Evolutionary conservation across 2,329 filamentous ascomycete genomes (phyloP), one percentile per base, ranked within the genome.

Genomic region (Coleophoma cylindrospora): DNA sequence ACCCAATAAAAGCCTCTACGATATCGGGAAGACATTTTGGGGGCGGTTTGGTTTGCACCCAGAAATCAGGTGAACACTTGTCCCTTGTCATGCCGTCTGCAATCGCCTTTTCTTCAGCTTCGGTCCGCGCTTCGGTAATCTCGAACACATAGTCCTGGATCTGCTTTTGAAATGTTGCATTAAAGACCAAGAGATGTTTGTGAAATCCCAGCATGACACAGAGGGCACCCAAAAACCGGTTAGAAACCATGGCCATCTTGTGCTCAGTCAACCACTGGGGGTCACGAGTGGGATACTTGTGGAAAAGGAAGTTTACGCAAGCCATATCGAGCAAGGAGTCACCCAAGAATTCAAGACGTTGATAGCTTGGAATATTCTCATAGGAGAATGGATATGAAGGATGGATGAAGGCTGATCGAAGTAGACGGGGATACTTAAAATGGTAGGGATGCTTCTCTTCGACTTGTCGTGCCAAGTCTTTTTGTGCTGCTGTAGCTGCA

Each of bases 211-310:
- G 77, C 44, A 81, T 78, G 3, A 95, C 89, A 52, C 87, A 87
- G 3, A 97, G 74, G 15, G 84, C 89, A 1, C 88, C 90, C 1
- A 96, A 77, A 63, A 97, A 99, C 53, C 91, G 91, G 70, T 99
- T 99, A 48, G 89, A 94, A 0, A 94, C 91, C 89, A 99, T 96
- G n/a, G 91, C 90, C 84, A 95, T 96, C 71, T 97, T 97, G 75
- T 97, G 92, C 68, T 97, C 94, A 0, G 94, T 97, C 52, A 99
- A 75, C 92, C 92, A 97, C 65, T 97, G 91, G 0, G 94, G 92
- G 61, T 96, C 91, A 51, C 86, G 88, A 47, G 81, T 73, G 0
- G 91, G 90, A 59, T 87, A 90, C 3, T 74, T 76, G 57, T 83
- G 77, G 69, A 90, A 97, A 4, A 99, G 76, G 59, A 89, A 83